Conservation (phyloP, 306 rosid genomes). For the Vigna angularis region DNA sequence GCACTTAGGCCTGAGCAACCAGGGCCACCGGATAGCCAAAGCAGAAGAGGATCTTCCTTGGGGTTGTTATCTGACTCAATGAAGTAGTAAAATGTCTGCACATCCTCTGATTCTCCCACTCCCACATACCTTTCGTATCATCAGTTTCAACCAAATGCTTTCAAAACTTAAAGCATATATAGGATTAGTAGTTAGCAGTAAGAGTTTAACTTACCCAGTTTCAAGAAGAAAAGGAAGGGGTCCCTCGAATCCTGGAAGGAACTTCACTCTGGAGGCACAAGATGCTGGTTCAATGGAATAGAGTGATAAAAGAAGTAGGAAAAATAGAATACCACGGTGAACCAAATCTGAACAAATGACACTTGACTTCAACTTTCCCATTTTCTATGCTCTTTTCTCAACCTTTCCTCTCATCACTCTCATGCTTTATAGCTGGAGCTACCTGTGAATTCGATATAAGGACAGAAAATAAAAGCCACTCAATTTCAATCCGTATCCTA, state of each 20-base stretch:
- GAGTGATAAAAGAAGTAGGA: conserved; percentile 12
- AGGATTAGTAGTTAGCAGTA: too few species aligned
- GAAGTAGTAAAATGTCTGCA: conserved; percentile 48
- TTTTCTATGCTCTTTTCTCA: not conserved
- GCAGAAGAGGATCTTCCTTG: not conserved
- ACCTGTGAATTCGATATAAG: too few species aligned
- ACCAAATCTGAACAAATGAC: not conserved
- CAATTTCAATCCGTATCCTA: too few species aligned
- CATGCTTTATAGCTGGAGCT: too few species aligned
- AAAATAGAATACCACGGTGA: not conserved
- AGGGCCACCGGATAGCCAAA: too few species aligned
- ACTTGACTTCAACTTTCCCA: not conserved
- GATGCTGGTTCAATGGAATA: conserved; percentile 18
- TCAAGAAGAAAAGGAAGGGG: conserved; percentile 71
- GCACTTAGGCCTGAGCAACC: too few species aligned
- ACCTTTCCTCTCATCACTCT: too few species aligned
- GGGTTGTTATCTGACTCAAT: not conserved
- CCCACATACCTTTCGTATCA: too few species aligned
- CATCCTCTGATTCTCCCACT: too few species aligned
- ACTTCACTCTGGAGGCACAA: conserved; percentile 41
- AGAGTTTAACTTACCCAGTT: conserved; percentile 58
- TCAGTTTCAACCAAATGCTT: too few species aligned
- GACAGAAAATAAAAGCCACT: too few species aligned
- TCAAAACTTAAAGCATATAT: too few species aligned
- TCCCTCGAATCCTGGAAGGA: conserved; percentile 72